Conservation (phyloP, 106 monocot genomes). For the Apostasia ramifera region DNA sequence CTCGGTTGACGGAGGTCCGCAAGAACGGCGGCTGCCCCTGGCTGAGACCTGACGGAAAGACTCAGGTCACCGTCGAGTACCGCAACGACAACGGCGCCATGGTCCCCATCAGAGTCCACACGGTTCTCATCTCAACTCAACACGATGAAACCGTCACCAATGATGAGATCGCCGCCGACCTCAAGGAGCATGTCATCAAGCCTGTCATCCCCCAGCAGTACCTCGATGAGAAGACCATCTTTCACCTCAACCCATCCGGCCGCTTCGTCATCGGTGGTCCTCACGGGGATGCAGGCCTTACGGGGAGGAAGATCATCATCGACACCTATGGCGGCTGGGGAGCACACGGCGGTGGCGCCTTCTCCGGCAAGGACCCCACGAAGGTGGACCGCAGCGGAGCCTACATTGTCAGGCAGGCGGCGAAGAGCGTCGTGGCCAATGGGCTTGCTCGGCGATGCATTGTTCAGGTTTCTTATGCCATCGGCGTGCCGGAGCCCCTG, state of each 20-base stretch:
- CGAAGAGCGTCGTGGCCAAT: background rate
- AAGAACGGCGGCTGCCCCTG: constrained; percentile 36
- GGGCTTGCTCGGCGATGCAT: constrained; percentile 38
- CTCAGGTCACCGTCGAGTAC: constrained; percentile 37
- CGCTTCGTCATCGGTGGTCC: background rate
- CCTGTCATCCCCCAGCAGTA: constrained; percentile 15
- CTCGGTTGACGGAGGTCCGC: constrained; percentile 31
- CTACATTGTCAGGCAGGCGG: constrained; percentile 32
- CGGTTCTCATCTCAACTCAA: constrained; percentile 41
- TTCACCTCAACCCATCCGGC: no score
- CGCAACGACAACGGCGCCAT: constrained; percentile 29
- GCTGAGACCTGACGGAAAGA: constrained; percentile 41
- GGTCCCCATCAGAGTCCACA: constrained; percentile 36
- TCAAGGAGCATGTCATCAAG: constrained; percentile 42
- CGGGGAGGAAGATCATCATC: constrained; percentile 33
- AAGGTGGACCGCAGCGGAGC: constrained; percentile 15
- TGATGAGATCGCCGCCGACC: constrained; percentile 40
- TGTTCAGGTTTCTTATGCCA: constrained; percentile 38
- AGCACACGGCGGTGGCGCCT: no score
- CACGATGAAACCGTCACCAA: constrained; percentile 44
- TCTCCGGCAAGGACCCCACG: no score
- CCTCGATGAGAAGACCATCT: no score
- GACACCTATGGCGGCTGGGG: background rate
- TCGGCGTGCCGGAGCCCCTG: constrained; percentile 37
- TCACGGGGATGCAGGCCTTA: constrained; percentile 34